phyloP scores from a whole-genome alignment of 371 early-diverging fungal species.

The Dentiscutata heterogama region DNA sequence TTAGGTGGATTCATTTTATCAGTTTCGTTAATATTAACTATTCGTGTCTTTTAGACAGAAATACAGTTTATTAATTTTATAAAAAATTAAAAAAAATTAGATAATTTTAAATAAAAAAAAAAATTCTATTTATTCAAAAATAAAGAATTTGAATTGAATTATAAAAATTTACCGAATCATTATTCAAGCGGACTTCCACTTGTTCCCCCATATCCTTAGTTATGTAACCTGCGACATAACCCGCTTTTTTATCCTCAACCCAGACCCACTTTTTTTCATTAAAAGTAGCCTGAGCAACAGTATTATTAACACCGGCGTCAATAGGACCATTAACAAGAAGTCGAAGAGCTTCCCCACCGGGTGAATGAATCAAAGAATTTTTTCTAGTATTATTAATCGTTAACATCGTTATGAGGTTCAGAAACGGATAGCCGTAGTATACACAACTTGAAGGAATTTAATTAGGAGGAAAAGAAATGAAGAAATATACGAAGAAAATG shows the following conservation, averaged over 20 bases:
- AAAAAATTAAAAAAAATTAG: neutral
- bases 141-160: no score
- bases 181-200: conserved; percentile 77
- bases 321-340: neutral
- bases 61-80: no score
- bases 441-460: no score
- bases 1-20: conserved; percentile 99
- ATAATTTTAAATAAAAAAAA: neutral
- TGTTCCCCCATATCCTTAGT: conserved; percentile 75
- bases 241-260: conserved; percentile 92
- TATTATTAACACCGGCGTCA: conserved; percentile 65
- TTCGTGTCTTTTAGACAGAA: conserved; percentile 59
- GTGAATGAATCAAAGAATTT: conserved; percentile 8
- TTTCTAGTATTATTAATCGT: neutral
- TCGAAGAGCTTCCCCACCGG: conserved; percentile 23
- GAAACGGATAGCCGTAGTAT: no score
- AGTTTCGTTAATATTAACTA: conserved; percentile 78
- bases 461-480: no score
- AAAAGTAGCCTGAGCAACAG: conserved; percentile 80
- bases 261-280: conserved; percentile 96
- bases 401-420: neutral
- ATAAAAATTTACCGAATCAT: conserved; percentile 67
- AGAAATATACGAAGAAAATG: no score
- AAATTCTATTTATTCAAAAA: conserved; percentile 8
- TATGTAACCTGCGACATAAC: conserved; percentile 90